Evolutionary conservation across 73 alveolate species (phyloP).

Genomic region (Stentor roeselii): DNA sequence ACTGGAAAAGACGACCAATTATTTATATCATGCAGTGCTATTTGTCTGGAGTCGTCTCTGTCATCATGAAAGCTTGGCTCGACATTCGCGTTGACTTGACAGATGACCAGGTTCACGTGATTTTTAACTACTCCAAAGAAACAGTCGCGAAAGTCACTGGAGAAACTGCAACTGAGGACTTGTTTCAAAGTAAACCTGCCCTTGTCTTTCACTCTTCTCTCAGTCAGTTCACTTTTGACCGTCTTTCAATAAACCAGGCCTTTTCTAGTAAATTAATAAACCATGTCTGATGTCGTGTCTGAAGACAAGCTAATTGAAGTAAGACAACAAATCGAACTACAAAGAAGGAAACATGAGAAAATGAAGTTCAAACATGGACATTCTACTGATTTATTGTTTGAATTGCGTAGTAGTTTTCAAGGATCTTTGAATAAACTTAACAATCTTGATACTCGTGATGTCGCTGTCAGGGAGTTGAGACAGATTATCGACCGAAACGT

Average conservation of each 20-base stretch:
- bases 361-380: not conserved
- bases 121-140: not conserved
- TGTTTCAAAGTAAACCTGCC: not conserved
- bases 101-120: not conserved
- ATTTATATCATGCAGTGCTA: not conserved
- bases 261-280: too few relatives aligned
- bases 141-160: not conserved
- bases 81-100: not conserved
- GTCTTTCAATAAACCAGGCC: not conserved
- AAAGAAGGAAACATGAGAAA: not conserved
- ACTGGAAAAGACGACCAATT: not conserved
- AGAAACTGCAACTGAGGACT: not conserved
- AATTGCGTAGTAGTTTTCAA: not conserved
- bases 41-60: not conserved
- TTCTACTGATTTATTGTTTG: not conserved
- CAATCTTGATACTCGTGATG: not conserved
- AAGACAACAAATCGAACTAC: not conserved
- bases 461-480: not conserved
- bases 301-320: constrained; percentile 7
- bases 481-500: constrained; percentile 12
- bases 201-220: not conserved
- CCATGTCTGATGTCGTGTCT: too few relatives aligned
- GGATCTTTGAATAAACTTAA: constrained; percentile 11
- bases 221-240: not conserved
- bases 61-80: not conserved